Evolutionary conservation across 2,329 filamentous ascomycete species (phyloP).

Genomic region (Apiospora phragmitis): DNA sequence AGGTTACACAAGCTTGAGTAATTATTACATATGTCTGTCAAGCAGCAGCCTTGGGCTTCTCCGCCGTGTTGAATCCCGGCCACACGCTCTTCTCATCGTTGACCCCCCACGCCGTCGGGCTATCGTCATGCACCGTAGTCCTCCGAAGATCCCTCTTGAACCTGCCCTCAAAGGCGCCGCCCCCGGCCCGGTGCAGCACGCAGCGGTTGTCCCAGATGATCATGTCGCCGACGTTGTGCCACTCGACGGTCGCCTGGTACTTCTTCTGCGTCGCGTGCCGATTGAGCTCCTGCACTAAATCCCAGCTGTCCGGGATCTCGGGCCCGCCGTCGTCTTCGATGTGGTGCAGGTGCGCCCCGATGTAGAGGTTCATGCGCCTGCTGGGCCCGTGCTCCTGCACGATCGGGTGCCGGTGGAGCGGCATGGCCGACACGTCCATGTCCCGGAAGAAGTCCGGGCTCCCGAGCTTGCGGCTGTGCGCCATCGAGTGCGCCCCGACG

Average conservation of each 20-base stretch:
- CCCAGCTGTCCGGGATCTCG: slow-evolving; percentile 25
- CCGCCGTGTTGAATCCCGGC: background rate
- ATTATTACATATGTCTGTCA: background rate
- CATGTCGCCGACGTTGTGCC: slow-evolving; percentile 19
- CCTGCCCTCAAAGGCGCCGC: background rate
- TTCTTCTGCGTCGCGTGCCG: slow-evolving; percentile 15
- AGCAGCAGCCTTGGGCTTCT: background rate
- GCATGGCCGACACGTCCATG: slow-evolving; percentile 26
- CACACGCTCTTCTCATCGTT: background rate
- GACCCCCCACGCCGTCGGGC: slow-evolving; percentile 9
- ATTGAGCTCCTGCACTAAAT: slow-evolving; percentile 27
- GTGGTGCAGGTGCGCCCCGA: slow-evolving; percentile 44
- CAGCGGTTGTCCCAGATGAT: slow-evolving; percentile 23
- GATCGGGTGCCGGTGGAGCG: slow-evolving; percentile 37
- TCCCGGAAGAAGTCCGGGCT: slow-evolving; percentile 35
- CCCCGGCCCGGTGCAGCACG: slow-evolving; percentile 16
- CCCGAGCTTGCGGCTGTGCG: slow-evolving; percentile 35
- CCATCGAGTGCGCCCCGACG: slow-evolving; percentile 29
- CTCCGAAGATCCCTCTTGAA: background rate
- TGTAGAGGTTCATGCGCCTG: slow-evolving; percentile 45
- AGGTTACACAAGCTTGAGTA: background rate
- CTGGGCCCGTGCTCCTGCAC: slow-evolving; percentile 44
- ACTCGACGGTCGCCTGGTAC: slow-evolving; percentile 16
- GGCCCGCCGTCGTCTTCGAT: slow-evolving; percentile 36
- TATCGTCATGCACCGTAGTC: slow-evolving; percentile 11